Percentiles rank a stretch among this genome's conserved stretches.
phyloP scores from a whole-genome alignment of 2,329 filamentous ascomycete genomes.

The Mollisiaceae sp. region DNA sequence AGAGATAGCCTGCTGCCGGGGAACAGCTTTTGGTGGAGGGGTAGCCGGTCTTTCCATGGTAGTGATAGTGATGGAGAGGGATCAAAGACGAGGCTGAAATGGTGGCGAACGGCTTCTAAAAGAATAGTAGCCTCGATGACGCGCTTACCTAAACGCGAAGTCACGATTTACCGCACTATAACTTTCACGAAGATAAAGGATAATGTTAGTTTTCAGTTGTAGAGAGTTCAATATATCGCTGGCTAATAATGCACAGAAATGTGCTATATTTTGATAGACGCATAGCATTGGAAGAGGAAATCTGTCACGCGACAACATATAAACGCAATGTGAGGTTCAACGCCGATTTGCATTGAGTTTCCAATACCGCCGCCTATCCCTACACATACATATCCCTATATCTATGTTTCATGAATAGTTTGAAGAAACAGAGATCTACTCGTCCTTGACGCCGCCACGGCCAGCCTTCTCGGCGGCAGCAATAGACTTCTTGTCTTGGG shows the following conservation, averaged over 20 bases:
- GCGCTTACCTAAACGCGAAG: conserved; percentile 9
- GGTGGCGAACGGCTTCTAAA: not conserved
- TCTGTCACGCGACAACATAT: not conserved
- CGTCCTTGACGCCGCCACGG: conserved; percentile 73
- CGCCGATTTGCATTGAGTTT: not conserved
- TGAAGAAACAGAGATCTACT: conserved; percentile 48
- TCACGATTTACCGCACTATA: conserved; percentile 2
- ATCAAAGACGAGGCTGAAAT: conserved; percentile 2
- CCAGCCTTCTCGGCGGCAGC: conserved; percentile 79
- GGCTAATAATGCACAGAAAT: not conserved
- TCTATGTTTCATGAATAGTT: not conserved
- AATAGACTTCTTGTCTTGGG: conserved; percentile 90
- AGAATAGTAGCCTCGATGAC: conserved; percentile 9
- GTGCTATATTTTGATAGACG: not conserved
- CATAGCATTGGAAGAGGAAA: not conserved
- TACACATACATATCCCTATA: not conserved
- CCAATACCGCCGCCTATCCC: conserved; percentile 8
- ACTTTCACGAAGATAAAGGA: not conserved
- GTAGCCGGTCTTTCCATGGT: conserved; percentile 36
- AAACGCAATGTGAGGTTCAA: not conserved
- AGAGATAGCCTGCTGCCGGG: conserved; percentile 38
- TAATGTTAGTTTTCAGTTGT: not conserved
- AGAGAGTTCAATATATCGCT: not conserved
- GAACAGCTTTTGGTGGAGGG: conserved; percentile 24
- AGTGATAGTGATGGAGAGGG: not conserved